Evolutionary conservation across 2,329 filamentous ascomycete genomes (phyloP).

Genomic region (Alternaria sp.): DNA sequence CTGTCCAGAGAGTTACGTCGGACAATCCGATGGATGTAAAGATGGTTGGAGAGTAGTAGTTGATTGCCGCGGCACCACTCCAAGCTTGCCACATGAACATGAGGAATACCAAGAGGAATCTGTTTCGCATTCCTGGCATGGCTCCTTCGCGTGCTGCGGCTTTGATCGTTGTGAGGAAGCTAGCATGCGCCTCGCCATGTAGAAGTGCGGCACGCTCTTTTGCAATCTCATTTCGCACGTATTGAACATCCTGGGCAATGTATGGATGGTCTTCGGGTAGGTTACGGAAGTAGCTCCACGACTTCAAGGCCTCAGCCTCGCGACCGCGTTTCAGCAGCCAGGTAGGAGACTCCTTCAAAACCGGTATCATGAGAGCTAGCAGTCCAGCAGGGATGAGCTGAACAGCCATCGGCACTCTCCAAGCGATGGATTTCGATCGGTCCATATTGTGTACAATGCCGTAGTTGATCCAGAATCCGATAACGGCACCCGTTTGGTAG

Average conservation of each 20-base stretch:
- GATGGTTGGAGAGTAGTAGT: constrained; percentile 48
- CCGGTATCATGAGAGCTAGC: constrained; percentile 40
- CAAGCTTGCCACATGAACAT: constrained; percentile 49
- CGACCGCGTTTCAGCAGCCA: constrained; percentile 40
- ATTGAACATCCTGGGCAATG: constrained; percentile 47
- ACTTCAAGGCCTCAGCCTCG: constrained; percentile 49
- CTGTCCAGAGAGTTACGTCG: constrained; percentile 47
- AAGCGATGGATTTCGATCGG: constrained; percentile 59
- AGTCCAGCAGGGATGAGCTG: constrained; percentile 52
- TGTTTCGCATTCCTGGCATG: constrained; percentile 50
- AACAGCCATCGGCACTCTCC: constrained; percentile 67
- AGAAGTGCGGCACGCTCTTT: constrained; percentile 39
- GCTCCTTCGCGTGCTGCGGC: constrained; percentile 38
- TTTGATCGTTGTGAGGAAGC: constrained; percentile 38
- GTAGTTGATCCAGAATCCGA: constrained; percentile 53
- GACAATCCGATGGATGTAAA: constrained; percentile 46
- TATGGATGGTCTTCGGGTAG: constrained; percentile 52
- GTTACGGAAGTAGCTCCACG: constrained; percentile 54
- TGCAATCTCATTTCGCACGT: constrained; percentile 41
- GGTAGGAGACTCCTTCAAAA: constrained; percentile 45
- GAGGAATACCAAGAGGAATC: constrained; percentile 49
- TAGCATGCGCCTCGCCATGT: constrained; percentile 32
- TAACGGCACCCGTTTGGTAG: constrained; percentile 66
- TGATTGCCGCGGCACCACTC: constrained; percentile 36
- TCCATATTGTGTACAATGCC: constrained; percentile 50